A percentile compares a stretch with the other conserved stretches of the same genome.
phyloP scores from a whole-genome alignment of 768 basidiomycete genomes.

The Tylopilus sp. region DNA sequence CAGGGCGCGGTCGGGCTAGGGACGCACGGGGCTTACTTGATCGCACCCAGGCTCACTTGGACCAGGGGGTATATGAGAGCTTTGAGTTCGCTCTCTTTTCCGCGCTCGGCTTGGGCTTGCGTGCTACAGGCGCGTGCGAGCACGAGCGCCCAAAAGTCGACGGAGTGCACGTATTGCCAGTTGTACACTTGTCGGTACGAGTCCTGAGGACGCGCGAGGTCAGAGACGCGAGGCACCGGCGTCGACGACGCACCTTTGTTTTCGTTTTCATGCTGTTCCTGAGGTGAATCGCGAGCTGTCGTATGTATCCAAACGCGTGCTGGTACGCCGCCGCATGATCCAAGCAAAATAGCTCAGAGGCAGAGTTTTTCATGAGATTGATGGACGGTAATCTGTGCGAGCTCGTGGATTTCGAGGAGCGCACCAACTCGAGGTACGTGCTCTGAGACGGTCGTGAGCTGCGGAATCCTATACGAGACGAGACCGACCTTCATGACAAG shows the following conservation, averaged over 20 bases:
- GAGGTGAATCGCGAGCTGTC: conserved; percentile 90
- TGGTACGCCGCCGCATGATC: conserved; percentile 77
- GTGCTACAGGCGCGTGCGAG: conserved; percentile 76
- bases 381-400: conserved; percentile 85
- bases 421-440: conserved; percentile 84
- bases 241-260: conserved; percentile 56
- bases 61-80: conserved; percentile 94
- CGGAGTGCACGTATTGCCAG: conserved; percentile 95
- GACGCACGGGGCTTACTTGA: conserved; percentile 59
- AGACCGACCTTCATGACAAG: conserved; percentile 73
- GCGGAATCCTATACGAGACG: background rate
- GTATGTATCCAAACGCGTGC: conserved; percentile 93
- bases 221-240: conserved; percentile 1
- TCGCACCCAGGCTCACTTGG: conserved; percentile 89
- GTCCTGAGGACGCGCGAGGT: conserved; percentile 48
- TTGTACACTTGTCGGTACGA: conserved; percentile 95
- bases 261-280: conserved; percentile 88
- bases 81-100: conserved; percentile 72
- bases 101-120: conserved; percentile 47
- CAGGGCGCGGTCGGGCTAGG: background rate
- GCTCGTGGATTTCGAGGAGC: conserved; percentile 81
- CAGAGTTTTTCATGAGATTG: conserved; percentile 97
- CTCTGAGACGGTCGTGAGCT: conserved; percentile 44
- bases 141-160: conserved; percentile 96
- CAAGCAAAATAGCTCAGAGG: conserved; percentile 85